Percentiles rank a stretch among this genome's conserved stretches.
Conservation (phyloP, 352 stramenopile species). For the Pythium aphanidermatum region DNA sequence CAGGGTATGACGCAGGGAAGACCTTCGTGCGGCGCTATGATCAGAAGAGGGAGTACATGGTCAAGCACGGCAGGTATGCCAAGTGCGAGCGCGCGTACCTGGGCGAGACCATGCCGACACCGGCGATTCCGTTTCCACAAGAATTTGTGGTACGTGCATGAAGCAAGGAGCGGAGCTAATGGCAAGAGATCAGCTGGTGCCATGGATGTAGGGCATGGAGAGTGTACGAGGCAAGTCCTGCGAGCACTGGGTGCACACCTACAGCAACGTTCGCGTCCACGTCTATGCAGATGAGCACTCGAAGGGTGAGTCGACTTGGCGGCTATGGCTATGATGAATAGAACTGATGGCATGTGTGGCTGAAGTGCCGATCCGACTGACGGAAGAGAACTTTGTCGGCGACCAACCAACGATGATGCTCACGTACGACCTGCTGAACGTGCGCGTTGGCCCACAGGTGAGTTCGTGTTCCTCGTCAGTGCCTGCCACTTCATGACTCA, state of each 20-base stretch:
- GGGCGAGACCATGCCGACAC: constrained; percentile 50
- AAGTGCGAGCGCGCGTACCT: constrained; percentile 72
- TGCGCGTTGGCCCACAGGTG: constrained; percentile 45
- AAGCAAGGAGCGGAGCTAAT: too few relatives aligned
- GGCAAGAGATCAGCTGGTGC: not conserved
- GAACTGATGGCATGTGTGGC: too few relatives aligned
- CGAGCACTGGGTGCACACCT: constrained; percentile 57
- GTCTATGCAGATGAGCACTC: constrained; percentile 45
- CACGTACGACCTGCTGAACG: constrained; percentile 54
- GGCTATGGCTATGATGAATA: too few relatives aligned
- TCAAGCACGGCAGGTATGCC: constrained; percentile 53
- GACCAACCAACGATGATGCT: constrained; percentile 42
- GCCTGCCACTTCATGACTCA: not conserved
- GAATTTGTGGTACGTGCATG: constrained; percentile 53
- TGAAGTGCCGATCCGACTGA: constrained; percentile 60
- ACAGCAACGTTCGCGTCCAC: constrained; percentile 46
- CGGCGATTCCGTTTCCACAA: constrained; percentile 43
- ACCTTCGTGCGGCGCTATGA: constrained; percentile 69
- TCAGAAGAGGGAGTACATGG: constrained; percentile 68
- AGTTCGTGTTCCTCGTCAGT: not conserved
- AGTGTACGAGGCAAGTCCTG: constrained; percentile 47
- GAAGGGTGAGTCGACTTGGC: constrained; percentile 35
- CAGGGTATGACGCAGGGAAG: constrained; percentile 61
- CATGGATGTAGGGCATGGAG: constrained; percentile 36
- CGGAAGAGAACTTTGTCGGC: constrained; percentile 47